Conservation (phyloP, 805 yeast species). For the Starmerella floris region DNA sequence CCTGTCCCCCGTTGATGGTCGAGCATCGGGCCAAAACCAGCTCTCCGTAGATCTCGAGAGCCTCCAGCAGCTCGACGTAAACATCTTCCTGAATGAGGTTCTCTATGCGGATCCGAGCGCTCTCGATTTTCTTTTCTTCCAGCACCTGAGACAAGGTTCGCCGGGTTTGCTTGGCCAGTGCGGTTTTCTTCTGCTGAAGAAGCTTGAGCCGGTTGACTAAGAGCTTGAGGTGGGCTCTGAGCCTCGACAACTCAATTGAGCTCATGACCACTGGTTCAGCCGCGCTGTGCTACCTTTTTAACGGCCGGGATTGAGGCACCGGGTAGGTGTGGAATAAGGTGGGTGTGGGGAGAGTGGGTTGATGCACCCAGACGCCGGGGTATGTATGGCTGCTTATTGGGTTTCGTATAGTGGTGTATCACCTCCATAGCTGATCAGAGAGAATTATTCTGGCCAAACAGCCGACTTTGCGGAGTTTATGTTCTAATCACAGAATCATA, state of each 20-base stretch:
- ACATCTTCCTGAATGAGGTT: slow-evolving; percentile 73
- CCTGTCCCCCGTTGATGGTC: slow-evolving; percentile 32
- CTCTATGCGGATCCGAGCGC: slow-evolving; percentile 74
- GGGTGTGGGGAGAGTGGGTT: too few species aligned
- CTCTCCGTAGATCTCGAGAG: slow-evolving; percentile 71
- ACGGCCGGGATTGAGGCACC: too few species aligned
- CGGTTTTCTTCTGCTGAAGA: slow-evolving; percentile 60
- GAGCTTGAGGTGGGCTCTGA: slow-evolving; percentile 33
- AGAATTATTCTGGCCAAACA: too few species aligned
- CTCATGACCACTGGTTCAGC: too few species aligned
- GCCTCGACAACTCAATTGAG: slow-evolving; percentile 11
- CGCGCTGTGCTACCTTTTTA: too few species aligned
- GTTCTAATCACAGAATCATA: too few species aligned
- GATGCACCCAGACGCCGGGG: too few species aligned
- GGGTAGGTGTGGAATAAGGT: too few species aligned
- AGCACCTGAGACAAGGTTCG: slow-evolving; percentile 58
- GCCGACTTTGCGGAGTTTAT: too few species aligned
- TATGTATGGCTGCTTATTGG: too few species aligned
- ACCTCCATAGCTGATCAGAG: too few species aligned
- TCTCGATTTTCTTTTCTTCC: slow-evolving; percentile 57
- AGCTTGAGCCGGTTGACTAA: slow-evolving; percentile 57
- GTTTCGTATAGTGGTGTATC: too few species aligned
- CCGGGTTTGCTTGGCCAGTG: slow-evolving; percentile 61
- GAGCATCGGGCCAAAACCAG: slow-evolving; percentile 60
- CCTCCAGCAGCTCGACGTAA: slow-evolving; percentile 63